Evolutionary conservation across 345 rosid species (phyloP), one percentile per base, ranked within the genome.

Genomic region (Melaleuca quinquenervia): DNA sequence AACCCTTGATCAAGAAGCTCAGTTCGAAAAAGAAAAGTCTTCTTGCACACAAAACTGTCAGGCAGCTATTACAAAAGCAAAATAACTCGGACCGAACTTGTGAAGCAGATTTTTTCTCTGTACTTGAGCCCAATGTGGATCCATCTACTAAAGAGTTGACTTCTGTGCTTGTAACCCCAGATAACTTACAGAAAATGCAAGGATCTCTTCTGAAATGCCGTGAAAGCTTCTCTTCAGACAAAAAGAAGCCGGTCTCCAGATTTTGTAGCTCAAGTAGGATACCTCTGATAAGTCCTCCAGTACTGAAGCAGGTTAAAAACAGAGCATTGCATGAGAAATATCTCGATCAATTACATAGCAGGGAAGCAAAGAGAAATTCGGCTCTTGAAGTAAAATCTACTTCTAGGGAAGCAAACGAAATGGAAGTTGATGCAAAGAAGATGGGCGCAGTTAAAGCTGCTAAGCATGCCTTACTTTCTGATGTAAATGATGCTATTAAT

Each of bases 281-380:
- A 5, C 87, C 88, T 84, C 87, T 93, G 74, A 84, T 89, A 51
- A 96, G 96, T 36, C 98, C 98, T 11, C 95, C 92, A 9, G 98
- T 96, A 14, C 85, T 96, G 89, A 96, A 96, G 86, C 97, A 82
- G 89, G 92, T 96, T 1, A 94, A 94, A 84, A 94, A 93, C 90
- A 93, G 80, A 88, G 95, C 92, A 36, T 90, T 96, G 89, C 99
- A 96, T 90, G 99, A 96, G 87, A 95, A 91, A 88, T 95, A 96
- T 86, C 93, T 96, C 26, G 98, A 96, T 85, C 97, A 91, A 80
- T 90, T 96, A 83, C 98, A 94, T 88, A 50, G 50, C 82, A 93
- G 99, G 90, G 99, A 96, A 85, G 99, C 95, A 52, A 96, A 92
- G 91, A 91, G 99, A 91, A 93, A 88, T 87, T 89, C 95, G 11